Evolutionary conservation across 176 grass and related monocot genomes (phyloP).

Genomic region (Neostapfia colusana): DNA sequence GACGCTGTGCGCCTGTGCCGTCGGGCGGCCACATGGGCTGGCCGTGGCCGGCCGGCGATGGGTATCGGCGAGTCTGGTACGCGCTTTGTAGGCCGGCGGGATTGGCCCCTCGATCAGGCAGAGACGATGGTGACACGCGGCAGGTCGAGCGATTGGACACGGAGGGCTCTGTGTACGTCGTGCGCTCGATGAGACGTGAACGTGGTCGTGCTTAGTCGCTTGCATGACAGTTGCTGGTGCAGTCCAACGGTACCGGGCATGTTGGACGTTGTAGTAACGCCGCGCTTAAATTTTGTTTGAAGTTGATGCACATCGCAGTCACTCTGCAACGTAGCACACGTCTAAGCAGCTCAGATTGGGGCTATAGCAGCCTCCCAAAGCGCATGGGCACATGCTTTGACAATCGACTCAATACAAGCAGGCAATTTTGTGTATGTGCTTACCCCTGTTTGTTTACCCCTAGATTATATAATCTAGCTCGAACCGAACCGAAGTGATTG

Average conservation of each 20-base stretch:
- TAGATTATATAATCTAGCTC: too few relatives aligned
- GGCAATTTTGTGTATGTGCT: too few relatives aligned
- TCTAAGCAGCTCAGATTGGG: not conserved
- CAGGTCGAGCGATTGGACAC: constrained; percentile 16
- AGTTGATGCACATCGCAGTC: not conserved
- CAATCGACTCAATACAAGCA: too few relatives aligned
- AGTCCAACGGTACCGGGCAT: not conserved
- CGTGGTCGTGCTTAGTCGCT: constrained; percentile 2
- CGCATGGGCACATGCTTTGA: not conserved
- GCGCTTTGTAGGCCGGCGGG: constrained; percentile 7
- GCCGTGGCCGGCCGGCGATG: not conserved
- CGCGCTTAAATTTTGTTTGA: not conserved
- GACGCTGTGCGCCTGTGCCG: not conserved
- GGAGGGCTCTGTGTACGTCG: not conserved
- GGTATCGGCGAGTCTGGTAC: constrained; percentile 5
- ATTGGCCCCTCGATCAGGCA: not conserved
- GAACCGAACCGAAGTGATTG: too few relatives aligned
- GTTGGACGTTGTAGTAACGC: not conserved
- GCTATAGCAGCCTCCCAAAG: not conserved
- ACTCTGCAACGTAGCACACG: not conserved
- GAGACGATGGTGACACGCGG: not conserved
- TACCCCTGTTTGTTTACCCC: too few relatives aligned
- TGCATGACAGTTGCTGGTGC: not conserved
- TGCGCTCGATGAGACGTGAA: constrained; percentile 3
- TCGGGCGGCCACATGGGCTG: constrained; percentile 21